Base-by-base conservation (phyloP, 2,329 filamentous ascomycete genomes). In the Cytospora leucostoma region DNA sequence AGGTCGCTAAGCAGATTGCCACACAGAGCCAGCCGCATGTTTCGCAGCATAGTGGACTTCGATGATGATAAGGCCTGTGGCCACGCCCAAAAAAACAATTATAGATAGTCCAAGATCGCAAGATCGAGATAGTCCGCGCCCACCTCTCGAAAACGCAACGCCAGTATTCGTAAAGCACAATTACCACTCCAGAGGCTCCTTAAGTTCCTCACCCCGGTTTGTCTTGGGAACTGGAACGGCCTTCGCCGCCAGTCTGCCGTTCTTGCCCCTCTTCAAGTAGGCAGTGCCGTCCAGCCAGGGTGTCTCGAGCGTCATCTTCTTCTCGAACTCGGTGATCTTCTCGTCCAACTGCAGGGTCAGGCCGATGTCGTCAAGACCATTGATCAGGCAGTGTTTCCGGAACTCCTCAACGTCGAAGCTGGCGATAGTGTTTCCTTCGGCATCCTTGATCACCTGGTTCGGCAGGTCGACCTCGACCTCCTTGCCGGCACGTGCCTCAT, bases 351-450 rank as follows among this genome's bases (percentile, higher is more conserved):
- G 91, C 83, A 97, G 92, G 7, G 94, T 98, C 67, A 98, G 79
- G 40, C 94, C 94, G 71, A 98, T 98, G 71, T 98, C 95, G 74
- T 98, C 94, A 11, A 98, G 86, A 0, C 94, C 94, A 73, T 98
- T 96, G 71, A 96, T 77, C 57, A 98, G 80, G 77, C 94, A 98
- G 79, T 98, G 92, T 79, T 96, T 96, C 74, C 93, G 83, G 82
- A 98, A 98, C 78, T 90, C 87, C 74, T 98, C 94, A 7, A 97
- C 91, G 0, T 97, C 90, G 72, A 98, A 98, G 49, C 78, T 77
- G 72, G 89, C 89, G 59, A 98, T 84, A 69, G 86, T 85, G 66
- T 87, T 87, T 68, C 94, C 94, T 19, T 84, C 78, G 0, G 85
- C 87, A 68, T 91, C 88, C 74, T 90, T 92, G 79, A 98, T 89